Conservation (phyloP, 1,284 basidiomycete species). For the Lignosus rhinocerotis region DNA sequence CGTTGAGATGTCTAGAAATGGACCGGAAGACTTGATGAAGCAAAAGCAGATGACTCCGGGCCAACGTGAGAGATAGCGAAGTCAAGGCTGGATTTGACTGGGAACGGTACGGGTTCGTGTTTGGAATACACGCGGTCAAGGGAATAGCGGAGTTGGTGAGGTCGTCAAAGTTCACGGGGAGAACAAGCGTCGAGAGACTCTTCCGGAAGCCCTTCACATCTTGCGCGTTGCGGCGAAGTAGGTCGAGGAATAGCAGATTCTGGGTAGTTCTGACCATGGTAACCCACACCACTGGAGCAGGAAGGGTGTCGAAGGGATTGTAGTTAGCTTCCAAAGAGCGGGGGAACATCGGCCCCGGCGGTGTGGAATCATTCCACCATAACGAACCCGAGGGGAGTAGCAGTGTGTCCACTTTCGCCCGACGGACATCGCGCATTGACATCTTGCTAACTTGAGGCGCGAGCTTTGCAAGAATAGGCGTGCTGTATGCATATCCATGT, state of each 20-base stretch:
- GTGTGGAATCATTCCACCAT: slow-evolving; percentile 60
- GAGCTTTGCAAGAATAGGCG: slow-evolving; percentile 60
- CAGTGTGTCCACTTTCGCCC: slow-evolving; percentile 72
- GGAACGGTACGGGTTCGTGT: slow-evolving; percentile 31
- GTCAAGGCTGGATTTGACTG: slow-evolving; percentile 31
- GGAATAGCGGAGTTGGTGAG: slow-evolving; percentile 38
- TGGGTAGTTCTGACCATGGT: slow-evolving; percentile 72
- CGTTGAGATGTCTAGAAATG: slow-evolving; percentile 76
- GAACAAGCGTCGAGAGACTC: slow-evolving; percentile 60
- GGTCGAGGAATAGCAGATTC: slow-evolving; percentile 65
- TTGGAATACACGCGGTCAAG: slow-evolving; percentile 39
- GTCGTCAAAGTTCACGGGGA: slow-evolving; percentile 48
- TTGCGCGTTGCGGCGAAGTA: slow-evolving; percentile 68
- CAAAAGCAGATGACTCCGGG: slow-evolving; percentile 70
- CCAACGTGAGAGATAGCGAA: slow-evolving; percentile 57
- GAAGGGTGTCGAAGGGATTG: slow-evolving; percentile 50
- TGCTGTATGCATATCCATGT: slow-evolving; percentile 52
- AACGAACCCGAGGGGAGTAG: slow-evolving; percentile 70
- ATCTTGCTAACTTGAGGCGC: slow-evolving; percentile 68
- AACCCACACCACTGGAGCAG: slow-evolving; percentile 52
- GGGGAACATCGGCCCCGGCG: slow-evolving; percentile 62
- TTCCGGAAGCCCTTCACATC: slow-evolving; percentile 75
- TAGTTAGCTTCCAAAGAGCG: slow-evolving; percentile 37
- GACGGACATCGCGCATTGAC: slow-evolving; percentile 72
- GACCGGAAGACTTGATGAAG: slow-evolving; percentile 72